Percentiles rank a stretch among this genome's conserved stretches.
Conservation (phyloP, 345 rosid genomes). For the Toxicodendron radicans region DNA sequence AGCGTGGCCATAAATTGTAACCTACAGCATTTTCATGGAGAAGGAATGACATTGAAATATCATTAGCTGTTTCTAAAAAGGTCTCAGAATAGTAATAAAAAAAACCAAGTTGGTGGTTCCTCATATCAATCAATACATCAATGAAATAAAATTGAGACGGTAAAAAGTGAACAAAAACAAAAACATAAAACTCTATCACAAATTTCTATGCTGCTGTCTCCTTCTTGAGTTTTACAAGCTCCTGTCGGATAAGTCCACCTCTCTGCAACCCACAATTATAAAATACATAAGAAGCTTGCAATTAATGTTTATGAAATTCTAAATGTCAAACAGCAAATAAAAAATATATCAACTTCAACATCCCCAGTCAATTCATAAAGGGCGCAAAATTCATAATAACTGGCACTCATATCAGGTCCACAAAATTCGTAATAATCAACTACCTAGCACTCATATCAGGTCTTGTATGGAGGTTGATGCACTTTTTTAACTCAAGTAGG, state of each 20-base stretch:
- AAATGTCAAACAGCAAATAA: no score
- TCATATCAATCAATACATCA: conserved; percentile 2
- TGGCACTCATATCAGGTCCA: background rate
- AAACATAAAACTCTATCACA: background rate
- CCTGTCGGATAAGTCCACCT: conserved; percentile 65
- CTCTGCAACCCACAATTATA: conserved; percentile 38
- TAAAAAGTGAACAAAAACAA: conserved; percentile 17
- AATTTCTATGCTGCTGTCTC: conserved; percentile 36
- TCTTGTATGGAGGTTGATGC: no score
- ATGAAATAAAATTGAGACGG: background rate
- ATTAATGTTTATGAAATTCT: background rate
- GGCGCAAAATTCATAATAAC: background rate
- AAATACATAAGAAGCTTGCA: background rate
- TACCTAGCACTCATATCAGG: background rate
- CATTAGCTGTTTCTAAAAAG: background rate
- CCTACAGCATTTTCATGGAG: background rate
- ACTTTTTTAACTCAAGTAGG: no score
- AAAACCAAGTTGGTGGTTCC: background rate
- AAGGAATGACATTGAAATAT: background rate
- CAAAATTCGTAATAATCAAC: background rate
- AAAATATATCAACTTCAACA: background rate
- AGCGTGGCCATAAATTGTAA: no score
- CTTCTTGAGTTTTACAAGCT: conserved; percentile 63
- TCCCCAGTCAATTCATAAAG: background rate
- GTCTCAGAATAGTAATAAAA: background rate